A percentile compares a stretch with the other conserved stretches of the same genome.
These are phyloP conservation scores for Cucurbita argyrosperma DNA, from an alignment of 306 rosid species.

Conservation along the genomic window DNA sequence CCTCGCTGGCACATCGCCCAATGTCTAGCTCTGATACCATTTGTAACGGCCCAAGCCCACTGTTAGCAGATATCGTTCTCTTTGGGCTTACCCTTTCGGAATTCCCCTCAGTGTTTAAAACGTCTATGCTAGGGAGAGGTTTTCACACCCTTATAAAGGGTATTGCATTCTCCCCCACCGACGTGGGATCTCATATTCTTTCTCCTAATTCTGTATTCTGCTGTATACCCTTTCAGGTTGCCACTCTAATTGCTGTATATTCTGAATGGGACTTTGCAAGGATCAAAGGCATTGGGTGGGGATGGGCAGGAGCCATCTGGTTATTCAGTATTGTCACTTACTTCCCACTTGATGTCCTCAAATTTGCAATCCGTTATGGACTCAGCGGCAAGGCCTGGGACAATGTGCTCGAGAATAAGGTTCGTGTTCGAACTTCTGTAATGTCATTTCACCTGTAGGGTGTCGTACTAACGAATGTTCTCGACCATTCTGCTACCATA, in stretches of 20 bases:
- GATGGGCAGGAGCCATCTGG: conserved; percentile 86
- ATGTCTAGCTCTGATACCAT: too few relatives aligned
- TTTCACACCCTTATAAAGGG: too few relatives aligned
- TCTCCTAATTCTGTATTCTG: neutral
- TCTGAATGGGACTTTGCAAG: conserved; percentile 66
- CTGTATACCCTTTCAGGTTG: conserved; percentile 9
- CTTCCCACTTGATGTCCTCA: conserved; percentile 70
- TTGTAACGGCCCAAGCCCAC: too few relatives aligned
- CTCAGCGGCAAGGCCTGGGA: conserved; percentile 67
- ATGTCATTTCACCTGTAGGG: neutral
- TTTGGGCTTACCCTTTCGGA: too few relatives aligned
- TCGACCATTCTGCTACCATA: neutral
- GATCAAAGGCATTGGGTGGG: conserved; percentile 72
- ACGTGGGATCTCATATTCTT: too few relatives aligned
- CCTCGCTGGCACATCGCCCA: too few relatives aligned
- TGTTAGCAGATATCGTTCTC: too few relatives aligned
- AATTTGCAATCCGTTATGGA: conserved; percentile 43
- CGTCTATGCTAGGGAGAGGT: too few relatives aligned
- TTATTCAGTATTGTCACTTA: conserved; percentile 56
- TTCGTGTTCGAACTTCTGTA: neutral
- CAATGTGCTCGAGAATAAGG: conserved; percentile 39
- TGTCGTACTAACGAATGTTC: neutral
- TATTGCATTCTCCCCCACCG: too few relatives aligned
- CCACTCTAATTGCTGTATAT: conserved; percentile 64
- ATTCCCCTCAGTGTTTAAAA: too few relatives aligned